Evolutionary conservation across 306 rosid genomes (phyloP).

Genomic region (Citrullus colocynthis): DNA sequence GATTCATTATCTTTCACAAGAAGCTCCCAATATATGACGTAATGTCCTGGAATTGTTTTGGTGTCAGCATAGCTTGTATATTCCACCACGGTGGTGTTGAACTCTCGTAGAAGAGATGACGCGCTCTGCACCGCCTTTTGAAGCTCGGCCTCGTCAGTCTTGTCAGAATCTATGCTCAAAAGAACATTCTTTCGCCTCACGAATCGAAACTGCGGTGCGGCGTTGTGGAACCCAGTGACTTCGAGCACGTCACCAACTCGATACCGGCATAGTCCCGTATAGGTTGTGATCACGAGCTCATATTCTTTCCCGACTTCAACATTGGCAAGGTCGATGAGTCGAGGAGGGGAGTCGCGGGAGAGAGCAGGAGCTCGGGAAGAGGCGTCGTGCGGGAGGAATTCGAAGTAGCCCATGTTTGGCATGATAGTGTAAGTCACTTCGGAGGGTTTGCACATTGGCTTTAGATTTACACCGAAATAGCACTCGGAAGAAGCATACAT

Average conservation of each 20-base stretch:
- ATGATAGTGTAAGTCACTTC: slow-evolving; percentile 79
- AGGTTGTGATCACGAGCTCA: slow-evolving; percentile 70
- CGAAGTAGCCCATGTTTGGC: slow-evolving; percentile 96
- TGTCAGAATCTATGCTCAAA: slow-evolving; percentile 68
- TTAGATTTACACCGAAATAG: slow-evolving; percentile 71
- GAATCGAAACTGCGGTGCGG: slow-evolving; percentile 57
- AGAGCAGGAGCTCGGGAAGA: slow-evolving; percentile 11
- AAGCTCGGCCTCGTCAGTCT: slow-evolving; percentile 79
- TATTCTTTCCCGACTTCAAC: slow-evolving; percentile 59
- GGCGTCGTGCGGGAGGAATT: slow-evolving; percentile 53
- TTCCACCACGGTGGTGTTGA: slow-evolving; percentile 60
- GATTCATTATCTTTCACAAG: slow-evolving; percentile 31
- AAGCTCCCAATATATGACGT: slow-evolving; percentile 88
- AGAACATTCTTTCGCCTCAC: slow-evolving; percentile 74
- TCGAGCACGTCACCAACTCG: slow-evolving; percentile 74
- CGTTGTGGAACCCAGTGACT: slow-evolving; percentile 63
- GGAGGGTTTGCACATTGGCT: slow-evolving; percentile 53
- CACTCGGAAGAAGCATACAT: slow-evolving; percentile 97
- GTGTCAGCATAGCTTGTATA: slow-evolving; percentile 75
- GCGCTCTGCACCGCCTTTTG: slow-evolving; percentile 64
- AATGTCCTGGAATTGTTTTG: slow-evolving; percentile 69
- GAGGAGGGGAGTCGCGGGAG: slow-evolving; percentile 44
- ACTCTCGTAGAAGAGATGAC: slow-evolving; percentile 20
- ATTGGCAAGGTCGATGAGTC: slow-evolving; percentile 56
- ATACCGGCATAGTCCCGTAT: slow-evolving; percentile 69